phyloP scores from a whole-genome alignment of 768 basidiomycete genomes.

The Boletus eberwhitei region DNA sequence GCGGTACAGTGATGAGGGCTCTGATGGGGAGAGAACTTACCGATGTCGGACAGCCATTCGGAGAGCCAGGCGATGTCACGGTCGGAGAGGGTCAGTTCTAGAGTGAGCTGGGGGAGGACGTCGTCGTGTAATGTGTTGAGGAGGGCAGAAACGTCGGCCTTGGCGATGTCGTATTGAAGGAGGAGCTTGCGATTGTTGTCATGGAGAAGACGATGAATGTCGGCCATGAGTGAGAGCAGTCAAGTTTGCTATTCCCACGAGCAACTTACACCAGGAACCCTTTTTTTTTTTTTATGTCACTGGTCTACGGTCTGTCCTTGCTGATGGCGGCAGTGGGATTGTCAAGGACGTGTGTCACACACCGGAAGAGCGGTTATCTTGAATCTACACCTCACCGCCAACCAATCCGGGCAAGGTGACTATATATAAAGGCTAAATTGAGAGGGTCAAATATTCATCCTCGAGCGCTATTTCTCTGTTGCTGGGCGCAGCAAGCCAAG shows the following conservation, averaged over 20 bases:
- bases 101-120: constrained; percentile 55
- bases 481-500: too few species aligned
- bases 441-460: too few species aligned
- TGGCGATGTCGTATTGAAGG: constrained; percentile 48
- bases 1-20: neutral
- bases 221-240: neutral
- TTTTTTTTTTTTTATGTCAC: too few species aligned
- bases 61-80: constrained; percentile 48
- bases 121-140: constrained; percentile 52
- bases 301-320: too few species aligned
- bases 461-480: too few species aligned
- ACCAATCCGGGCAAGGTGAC: too few species aligned
- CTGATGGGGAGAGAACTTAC: constrained; percentile 40
- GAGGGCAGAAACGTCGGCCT: constrained; percentile 43
- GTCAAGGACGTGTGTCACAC: too few species aligned
- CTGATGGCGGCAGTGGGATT: too few species aligned
- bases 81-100: constrained; percentile 52
- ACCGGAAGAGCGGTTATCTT: too few species aligned
- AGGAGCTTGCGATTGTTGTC: constrained; percentile 47
- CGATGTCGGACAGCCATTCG: constrained; percentile 64
- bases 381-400: too few species aligned
- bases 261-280: too few species aligned
- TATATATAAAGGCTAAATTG: too few species aligned
- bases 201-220: constrained; percentile 29
- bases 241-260: neutral